These are phyloP conservation scores for Phytophthora sp. DNA, from an alignment of 352 stramenopile species.

Conservation along the genomic window DNA sequence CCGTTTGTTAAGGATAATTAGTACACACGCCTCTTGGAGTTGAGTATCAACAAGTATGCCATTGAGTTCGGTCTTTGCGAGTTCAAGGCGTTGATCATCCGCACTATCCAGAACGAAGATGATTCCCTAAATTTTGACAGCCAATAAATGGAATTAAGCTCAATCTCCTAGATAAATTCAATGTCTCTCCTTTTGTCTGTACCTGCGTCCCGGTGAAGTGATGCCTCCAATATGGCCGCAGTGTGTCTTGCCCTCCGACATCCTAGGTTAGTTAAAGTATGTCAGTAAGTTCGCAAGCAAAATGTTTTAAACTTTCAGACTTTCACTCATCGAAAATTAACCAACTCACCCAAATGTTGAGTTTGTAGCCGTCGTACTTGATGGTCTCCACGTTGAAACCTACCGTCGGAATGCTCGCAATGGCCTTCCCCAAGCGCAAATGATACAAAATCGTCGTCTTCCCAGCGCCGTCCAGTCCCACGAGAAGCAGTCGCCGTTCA, in stretches of 20 bases:
- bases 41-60: conserved; percentile 74
- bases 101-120: conserved; percentile 88
- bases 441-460: conserved; percentile 89
- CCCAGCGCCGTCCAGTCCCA: conserved; percentile 76
- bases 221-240: conserved; percentile 85
- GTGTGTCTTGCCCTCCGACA: conserved; percentile 79
- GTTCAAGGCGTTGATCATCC: conserved; percentile 63
- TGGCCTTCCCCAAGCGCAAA: conserved; percentile 72
- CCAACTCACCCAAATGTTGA: conserved; percentile 75
- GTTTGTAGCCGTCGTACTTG: conserved; percentile 71
- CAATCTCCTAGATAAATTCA: background rate
- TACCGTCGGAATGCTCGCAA: conserved; percentile 81
- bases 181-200: background rate
- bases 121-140: conserved; percentile 52
- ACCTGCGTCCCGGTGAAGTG: conserved; percentile 88
- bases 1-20: conserved; percentile 83
- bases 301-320: background rate
- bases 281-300: background rate
- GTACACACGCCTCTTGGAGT: conserved; percentile 66
- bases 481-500: conserved; percentile 74
- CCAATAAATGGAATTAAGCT: background rate
- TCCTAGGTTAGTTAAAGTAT: conserved; percentile 50
- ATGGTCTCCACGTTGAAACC: conserved; percentile 88
- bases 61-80: conserved; percentile 76
- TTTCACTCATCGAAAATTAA: no score